Evolutionary conservation across 1,139 yeast genomes (phyloP), one percentile per base, ranked within the genome.

Genomic region (Meyerozyma guilliermondii): DNA sequence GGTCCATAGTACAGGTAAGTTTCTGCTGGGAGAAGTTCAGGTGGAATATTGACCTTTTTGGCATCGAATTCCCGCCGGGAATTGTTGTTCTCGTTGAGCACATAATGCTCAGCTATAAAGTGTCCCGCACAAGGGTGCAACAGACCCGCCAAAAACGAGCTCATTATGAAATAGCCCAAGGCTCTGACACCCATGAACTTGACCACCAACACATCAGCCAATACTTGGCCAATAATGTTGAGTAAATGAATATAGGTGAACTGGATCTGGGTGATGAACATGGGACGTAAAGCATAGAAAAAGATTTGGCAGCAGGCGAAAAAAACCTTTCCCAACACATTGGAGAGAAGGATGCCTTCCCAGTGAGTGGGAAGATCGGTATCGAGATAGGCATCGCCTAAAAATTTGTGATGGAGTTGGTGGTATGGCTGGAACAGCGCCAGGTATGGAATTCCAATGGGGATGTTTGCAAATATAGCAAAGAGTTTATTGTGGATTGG

Each of bases 121-220:
- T 89, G 97, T 14, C 96, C 97, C 2, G 97, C 95, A 52, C 89
- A 83, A 27, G 97, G 97, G 56, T 89, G 97, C 58, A 87, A 71
- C 0, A 95, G 87, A 1, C 97, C 97, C 0, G 96, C 96, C 43
- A 89, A 68, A 59, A 89, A 87, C 0, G 95, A 83, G 40, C 92
- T 83, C 63, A 84, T 68, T 36, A 88, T 59, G 51, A 89, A 77
- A 60, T 89, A 89, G 39, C 68, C 61, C 41, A 86, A 63, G 0
- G 94, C 65, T 48, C 79, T 76, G 71, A 74, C 63, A 0, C 95
- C 94, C 78, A 85, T 81, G 45, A 50, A 53, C 22, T 60, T 66
- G 24, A 86, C 77, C 50, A 88, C 67, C 18, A 80, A 43, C 42
- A 57, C 59, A 58, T 89, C 95, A 34, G 77, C 80, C 1, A 59